Evolutionary conservation across 306 rosid species (phyloP), one percentile per base, ranked within the genome.

Genomic region (Trifolium dubium): DNA sequence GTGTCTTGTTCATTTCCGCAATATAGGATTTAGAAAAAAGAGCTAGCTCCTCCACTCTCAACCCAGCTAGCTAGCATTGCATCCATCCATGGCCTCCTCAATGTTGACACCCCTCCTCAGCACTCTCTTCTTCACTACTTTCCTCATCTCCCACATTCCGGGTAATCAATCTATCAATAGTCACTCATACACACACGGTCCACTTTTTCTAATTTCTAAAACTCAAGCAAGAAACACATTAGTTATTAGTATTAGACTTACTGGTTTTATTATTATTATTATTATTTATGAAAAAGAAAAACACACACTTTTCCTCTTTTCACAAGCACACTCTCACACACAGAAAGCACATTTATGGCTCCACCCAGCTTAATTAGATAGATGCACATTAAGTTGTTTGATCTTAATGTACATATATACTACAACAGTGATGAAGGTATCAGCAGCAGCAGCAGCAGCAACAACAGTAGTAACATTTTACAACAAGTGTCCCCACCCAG

Each of bases 401-500:
- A 6, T 64, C 4, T 18, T 2, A 23, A 23, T 23, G 23, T 23
- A 23, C 23, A 23, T n/a, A n/a, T n/a, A n/a, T n/a, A n/a, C n/a
- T n/a, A 23, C 23, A 60, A 46, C 82, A 83, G 88, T 67, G 30
- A 2, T n/a, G 5, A 69, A 82, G 17, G 78, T 77, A 39, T 81
- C 86, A 32, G 96, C 86, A 3, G 67, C 94, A 1, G 59, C 23
- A 23, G 96, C 86, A 3, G 67, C 94, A 1, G 59, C 23, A 23
- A n/a, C n/a, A n/a, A n/a, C n/a, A n/a, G n/a, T 85, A 12, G 11
- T 91, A 10, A 85, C 84, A 1, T 4, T 91, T 4, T 49, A 74
- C 85, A 91, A 94, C 92, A 94, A 91, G 67, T 94, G 98, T 76
- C 6, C 77, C 4, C 88, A 94, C 77, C 90, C 97, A 3, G 98